Evolutionary conservation across 2,329 filamentous ascomycete species (phyloP), one percentile per base, ranked within the genome.

Genomic region (Drechslerella stenobrocha): DNA sequence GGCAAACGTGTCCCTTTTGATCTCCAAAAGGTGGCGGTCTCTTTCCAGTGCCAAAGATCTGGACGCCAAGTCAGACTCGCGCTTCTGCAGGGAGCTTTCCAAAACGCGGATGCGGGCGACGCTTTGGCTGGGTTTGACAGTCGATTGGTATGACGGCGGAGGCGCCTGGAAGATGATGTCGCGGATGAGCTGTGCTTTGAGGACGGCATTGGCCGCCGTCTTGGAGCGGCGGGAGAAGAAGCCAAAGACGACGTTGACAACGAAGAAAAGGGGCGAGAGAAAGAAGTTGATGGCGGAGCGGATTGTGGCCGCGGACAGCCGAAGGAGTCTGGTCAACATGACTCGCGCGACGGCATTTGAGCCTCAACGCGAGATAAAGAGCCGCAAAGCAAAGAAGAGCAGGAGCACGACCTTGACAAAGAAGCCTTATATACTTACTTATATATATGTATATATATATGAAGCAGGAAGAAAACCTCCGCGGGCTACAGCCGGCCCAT

Each of bases 121-220:
- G 42, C 52, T 46, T 37, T 60, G 55, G 23, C 59, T 55, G 3
- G 51, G 20, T 32, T 56, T 59, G 3, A 56, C 53, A 3, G 55
- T 28, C 9, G 63, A 67, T 30, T 67, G 63, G 23, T 67, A 67
- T 2, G 63, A 56, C 9, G 63, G 63, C 13, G 63, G 63, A 8
- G 55, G 51, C 3, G 63, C 52, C 32, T 60, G 55, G 11, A 67
- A 26, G 9, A 67, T 32, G 3, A 67, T 47, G 34, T 67, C 63
- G 35, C 63, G 63, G 22, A 67, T 60, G 35, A 67, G 55, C 24
- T 60, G 50, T 28, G 55, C 50, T 18, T 67, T 67, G 13, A 67
- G 50, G 32, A 67, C 37, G 11, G 60, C 35, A 7, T 18, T 30
- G 9, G 55, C 55, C 3, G 63, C 63, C 6, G 53, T 53, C 32